Base-by-base conservation (phyloP, 1,284 basidiomycete genomes). In the Moesziomyces globuligerus region DNA sequence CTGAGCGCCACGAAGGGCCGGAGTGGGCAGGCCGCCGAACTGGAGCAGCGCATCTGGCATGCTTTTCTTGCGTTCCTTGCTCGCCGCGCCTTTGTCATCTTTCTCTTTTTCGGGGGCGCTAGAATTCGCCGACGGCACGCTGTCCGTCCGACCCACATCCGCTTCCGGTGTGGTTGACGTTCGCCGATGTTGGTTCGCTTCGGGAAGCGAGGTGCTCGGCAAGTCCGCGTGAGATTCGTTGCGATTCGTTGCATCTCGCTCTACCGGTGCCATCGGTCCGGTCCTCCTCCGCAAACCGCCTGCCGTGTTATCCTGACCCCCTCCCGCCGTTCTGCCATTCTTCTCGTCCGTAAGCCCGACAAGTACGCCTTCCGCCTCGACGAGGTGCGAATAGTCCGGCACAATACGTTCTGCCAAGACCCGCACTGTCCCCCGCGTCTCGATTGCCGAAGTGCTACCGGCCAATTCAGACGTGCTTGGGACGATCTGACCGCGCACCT, bases 1-100 rank as follows among this genome's bases (percentile, higher is more conserved):
- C 49, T 75, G 75, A 11, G 75, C 66, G 2, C 54, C 49, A 13
- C 67, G 49, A 13, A 76, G 47, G 1, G 66, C 48, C 0, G 49
- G 48, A 9, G 72, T 37, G 0, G 75, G 75, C 21, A 76, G 47
- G 0, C 66, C 72, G 8, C 66, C 68, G 26, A 75, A 76, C 20
- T 76, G 75, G 34, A 42, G 15, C 25, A 76, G 29, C 3, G 75
- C 58, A 25, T 61, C 45, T 3, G 69, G 62, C 29, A 43, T 36
- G 15, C 2, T 43, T 44, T 7, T 40, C 9, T 41, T 26, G 17
- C 3, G 25, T 7, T 24, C 32, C 21, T 43, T 29, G 11, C 29
- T 23, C 26, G 26, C 38, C 34, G 18, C 34, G 13, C 23, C 38
- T 17, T 43, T 24, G 2, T 39, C 5, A 15, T 42, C 38, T n/a